Evolutionary conservation across 768 basidiomycete genomes (phyloP), one percentile per base, ranked within the genome.

Genomic region (Piloderma croceum): DNA sequence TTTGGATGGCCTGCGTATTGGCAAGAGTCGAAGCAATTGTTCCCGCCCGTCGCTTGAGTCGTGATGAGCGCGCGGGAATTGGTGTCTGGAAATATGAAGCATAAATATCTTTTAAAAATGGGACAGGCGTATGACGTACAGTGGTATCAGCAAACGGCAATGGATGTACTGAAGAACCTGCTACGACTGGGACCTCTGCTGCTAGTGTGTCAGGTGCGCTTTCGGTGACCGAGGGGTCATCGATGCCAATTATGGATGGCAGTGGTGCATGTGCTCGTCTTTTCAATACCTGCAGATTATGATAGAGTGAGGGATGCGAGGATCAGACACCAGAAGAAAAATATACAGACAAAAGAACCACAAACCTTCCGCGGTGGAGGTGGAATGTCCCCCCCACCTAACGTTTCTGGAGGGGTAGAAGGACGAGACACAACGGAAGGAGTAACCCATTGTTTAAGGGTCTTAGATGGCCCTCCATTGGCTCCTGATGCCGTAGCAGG

Each of bases 41-140:
- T 6, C 65, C 71, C 42, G 68, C 64, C 15, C 83, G 71, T 13
- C 82, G 74, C 58, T 82, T 83, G 39, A 84, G 59, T 20, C 53
- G 67, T 4, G 58, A 54, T 2, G 70, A 57, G 11, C 70, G 67
- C 12, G 58, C 46, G 6, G 70, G 66, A 11, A 62, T 54, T 19
- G 73, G 65, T 3, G 66, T 60, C 74, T 77, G 34, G n/a, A 39
- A 22, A 21, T 37, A 7, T 24, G 31, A 11, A 37, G 22, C 12
- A 21, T 36, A 3, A 19, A 15, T n/a, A 47, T 24, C 42, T 3
- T 35, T 25, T 10, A 15, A 23, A 20, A 24, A 21, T 21, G 11
- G 23, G 22, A 20, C 25, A 34, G 18, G 41, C 2, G 23, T 23
- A 47, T 44, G 36, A 47, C 20, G 41, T 46, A 44, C 50, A 34